Percentiles rank a stretch among this genome's conserved stretches.
These are phyloP conservation scores for Cladosporium sp. DNA, from an alignment of 2,329 filamentous ascomycete genomes.

Conservation along the genomic window DNA sequence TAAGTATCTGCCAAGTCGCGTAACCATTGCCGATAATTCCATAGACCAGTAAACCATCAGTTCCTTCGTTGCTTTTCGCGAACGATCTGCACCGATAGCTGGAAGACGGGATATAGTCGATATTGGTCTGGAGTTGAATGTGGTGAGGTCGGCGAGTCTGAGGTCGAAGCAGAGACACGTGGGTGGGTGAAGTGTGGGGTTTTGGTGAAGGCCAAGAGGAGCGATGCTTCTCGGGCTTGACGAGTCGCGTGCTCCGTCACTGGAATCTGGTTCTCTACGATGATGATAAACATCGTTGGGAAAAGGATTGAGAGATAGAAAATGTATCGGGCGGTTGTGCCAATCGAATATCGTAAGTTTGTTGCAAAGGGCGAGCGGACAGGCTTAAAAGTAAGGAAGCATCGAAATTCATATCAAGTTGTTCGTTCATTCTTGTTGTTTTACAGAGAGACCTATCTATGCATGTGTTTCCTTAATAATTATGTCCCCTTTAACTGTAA, in stretches of 20 bases:
- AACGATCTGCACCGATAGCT: neutral
- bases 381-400: no score
- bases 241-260: neutral
- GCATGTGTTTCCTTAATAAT: neutral
- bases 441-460: slow-evolving; percentile 3
- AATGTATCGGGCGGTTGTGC: no score
- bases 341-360: no score
- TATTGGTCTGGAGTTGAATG: no score
- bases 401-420: no score
- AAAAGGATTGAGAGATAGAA: no score
- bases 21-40: neutral
- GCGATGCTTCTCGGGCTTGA: neutral
- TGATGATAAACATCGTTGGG: no score
- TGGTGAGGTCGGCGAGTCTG: slow-evolving; percentile 8
- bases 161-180: slow-evolving; percentile 1
- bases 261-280: no score
- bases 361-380: no score
- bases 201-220: neutral
- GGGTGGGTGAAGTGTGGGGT: neutral
- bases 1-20: slow-evolving; percentile 9
- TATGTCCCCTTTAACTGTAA: neutral
- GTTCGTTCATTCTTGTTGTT: neutral
- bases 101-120: no score
- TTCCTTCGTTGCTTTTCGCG: no score
- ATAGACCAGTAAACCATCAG: no score